Evolutionary conservation across 2,329 filamentous ascomycete genomes (phyloP), one percentile per base, ranked within the genome.

Genomic region (Spiromastix sp.): DNA sequence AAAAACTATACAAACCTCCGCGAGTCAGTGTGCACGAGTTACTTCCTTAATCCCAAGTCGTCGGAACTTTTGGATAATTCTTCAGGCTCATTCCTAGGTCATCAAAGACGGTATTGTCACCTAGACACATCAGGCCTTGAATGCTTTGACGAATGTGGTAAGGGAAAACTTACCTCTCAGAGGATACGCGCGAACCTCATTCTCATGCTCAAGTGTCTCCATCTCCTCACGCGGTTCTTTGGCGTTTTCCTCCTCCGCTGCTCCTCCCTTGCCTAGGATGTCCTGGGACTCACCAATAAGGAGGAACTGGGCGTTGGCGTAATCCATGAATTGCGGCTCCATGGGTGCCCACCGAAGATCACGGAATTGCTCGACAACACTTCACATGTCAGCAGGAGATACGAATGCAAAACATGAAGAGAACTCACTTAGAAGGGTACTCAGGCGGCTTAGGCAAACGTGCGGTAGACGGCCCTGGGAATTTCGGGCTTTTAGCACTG

Each of bases 401-500:
- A 24, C 5, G 11, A 35, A 16, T 9, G 18, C 31, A 6, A 17
- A 32, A 13, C 29, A 25, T 17, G 16, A 10, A 12, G 7, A n/a
- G 7, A 5, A 57, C 74, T 60, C 58, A 83, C 70, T 81, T 71
- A 42, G 83, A 66, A 0, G 84, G 74, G 56, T 79, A 93, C 3
- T 81, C 72, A 0, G 85, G 75, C 0, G 63, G 67, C 40, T 83
- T 63, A 0, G 76, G 74, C 1, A 93, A 62, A 30, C 66, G 68
- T 1, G 76, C 72, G 41, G 72, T 73, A 2, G 71, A 66, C 0
- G 84, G 83, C 0, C 77, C 75, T 2, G 76, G 68, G 22, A 71
- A 75, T 37, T 79, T 68, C 0, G 86, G 86, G 47, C 93, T 94
- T 61, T 86, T 85, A 19, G 82, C 77, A 45, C 78, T 84, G 34